Evolutionary conservation across 2,329 filamentous ascomycete genomes (phyloP).

Genomic region (Alternaria incomplexa): DNA sequence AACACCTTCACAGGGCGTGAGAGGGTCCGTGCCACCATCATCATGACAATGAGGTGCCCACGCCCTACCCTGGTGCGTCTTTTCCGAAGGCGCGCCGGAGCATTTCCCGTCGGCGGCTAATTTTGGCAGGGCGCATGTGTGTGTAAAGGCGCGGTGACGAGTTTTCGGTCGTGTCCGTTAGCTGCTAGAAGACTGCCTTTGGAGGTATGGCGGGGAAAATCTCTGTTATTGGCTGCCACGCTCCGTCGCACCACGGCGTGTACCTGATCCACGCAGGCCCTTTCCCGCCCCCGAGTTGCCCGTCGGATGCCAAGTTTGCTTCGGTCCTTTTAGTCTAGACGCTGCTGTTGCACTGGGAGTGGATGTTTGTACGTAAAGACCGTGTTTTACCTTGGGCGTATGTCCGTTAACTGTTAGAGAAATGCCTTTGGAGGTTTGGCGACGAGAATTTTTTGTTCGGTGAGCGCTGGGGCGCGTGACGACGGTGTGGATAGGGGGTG

Average conservation of each 20-base stretch:
- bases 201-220: constrained; percentile 25
- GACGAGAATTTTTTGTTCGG: constrained; percentile 12
- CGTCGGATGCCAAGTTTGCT: constrained; percentile 13
- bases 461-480: constrained; percentile 10
- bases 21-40: constrained; percentile 4
- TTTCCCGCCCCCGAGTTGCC: constrained; percentile 17
- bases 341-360: constrained; percentile 16
- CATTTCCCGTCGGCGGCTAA: constrained; percentile 22
- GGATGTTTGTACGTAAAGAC: constrained; percentile 32
- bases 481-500: constrained; percentile 1
- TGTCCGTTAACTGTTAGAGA: constrained; percentile 27
- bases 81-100: constrained; percentile 8
- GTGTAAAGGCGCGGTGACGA: constrained; percentile 1
- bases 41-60: constrained; percentile 6
- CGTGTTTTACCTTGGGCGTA: background rate
- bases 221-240: constrained; percentile 23
- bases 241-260: constrained; percentile 5
- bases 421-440: constrained; percentile 27
- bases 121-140: constrained; percentile 6
- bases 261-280: background rate
- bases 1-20: constrained; percentile 9
- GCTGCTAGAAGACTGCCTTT: constrained; percentile 21
- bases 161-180: constrained; percentile 12
- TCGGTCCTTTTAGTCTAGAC: constrained; percentile 13
- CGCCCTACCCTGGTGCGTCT: constrained; percentile 10